Conservation (phyloP, 1,139 yeast species). For the Entelexis sorbosivorans region DNA sequence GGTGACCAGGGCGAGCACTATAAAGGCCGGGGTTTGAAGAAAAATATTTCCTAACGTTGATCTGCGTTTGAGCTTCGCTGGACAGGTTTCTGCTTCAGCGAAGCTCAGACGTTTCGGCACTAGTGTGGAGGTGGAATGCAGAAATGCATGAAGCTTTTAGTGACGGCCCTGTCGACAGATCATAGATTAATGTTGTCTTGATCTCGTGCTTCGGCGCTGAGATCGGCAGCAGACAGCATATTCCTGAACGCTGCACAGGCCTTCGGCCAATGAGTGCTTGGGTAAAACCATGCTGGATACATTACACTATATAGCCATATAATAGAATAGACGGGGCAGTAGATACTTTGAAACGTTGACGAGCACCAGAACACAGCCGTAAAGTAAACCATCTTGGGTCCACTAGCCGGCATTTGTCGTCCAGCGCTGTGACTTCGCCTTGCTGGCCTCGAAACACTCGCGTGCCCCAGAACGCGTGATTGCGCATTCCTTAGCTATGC, state of each 20-base stretch:
- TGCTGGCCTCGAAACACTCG: no score
- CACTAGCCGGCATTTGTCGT: no score
- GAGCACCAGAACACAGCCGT: no score
- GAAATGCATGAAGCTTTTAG: conserved; percentile 24
- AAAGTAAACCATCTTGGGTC: no score
- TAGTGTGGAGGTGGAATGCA: conserved; percentile 26
- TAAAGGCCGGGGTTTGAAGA: background rate
- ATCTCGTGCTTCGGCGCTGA: conserved; percentile 30
- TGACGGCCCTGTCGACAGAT: conserved; percentile 36
- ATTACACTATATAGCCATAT: conserved; percentile 26
- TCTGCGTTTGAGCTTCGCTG: conserved; percentile 23
- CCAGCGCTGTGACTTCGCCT: no score
- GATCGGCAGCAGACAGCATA: conserved; percentile 55
- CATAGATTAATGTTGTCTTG: conserved; percentile 30
- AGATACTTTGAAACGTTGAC: no score
- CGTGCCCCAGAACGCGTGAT: no score
- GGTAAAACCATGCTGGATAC: conserved; percentile 90
- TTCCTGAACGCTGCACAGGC: conserved; percentile 88
- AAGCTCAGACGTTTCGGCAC: conserved; percentile 24
- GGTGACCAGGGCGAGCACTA: background rate
- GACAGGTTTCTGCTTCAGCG: conserved; percentile 22
- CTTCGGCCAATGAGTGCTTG: conserved; percentile 74
- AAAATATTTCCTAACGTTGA: conserved; percentile 16
- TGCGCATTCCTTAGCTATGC: no score
- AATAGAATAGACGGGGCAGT: background rate